Evolutionary conservation across 2,329 filamentous ascomycete genomes (phyloP).

Genomic region (Neofusicoccum cordaticola): DNA sequence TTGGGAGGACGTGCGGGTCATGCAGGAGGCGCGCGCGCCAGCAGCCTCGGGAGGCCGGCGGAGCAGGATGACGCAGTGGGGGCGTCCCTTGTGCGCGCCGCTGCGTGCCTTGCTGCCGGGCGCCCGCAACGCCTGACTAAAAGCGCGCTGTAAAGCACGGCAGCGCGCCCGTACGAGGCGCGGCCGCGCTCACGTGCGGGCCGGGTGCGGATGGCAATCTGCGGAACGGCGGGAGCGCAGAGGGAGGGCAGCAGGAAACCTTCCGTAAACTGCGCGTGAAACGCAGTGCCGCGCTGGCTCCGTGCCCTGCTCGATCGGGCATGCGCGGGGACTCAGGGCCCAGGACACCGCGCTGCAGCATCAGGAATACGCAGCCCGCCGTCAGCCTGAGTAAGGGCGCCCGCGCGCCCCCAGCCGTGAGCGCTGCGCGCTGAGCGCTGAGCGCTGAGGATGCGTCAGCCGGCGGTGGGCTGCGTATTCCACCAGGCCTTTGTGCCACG

Average conservation of each 20-base stretch:
- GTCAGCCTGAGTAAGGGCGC: constrained; percentile 7
- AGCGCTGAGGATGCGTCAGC: neutral
- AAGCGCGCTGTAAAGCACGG: neutral
- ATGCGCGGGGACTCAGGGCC: constrained; percentile 1
- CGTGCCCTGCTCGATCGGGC: constrained; percentile 12
- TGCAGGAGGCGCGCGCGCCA: constrained; percentile 8
- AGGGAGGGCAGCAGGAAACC: neutral
- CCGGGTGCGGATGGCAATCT: neutral
- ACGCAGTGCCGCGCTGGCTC: constrained; percentile 13
- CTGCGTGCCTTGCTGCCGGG: neutral
- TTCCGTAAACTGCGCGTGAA: constrained; percentile 13
- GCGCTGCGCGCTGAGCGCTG: neutral
- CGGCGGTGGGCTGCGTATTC: neutral
- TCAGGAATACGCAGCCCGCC: neutral
- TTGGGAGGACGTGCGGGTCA: constrained; percentile 9
- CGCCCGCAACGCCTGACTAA: neutral
- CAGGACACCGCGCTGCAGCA: neutral
- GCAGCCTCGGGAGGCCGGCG: neutral
- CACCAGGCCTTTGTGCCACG: constrained; percentile 11
- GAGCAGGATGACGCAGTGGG: constrained; percentile 11
- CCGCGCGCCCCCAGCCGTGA: neutral
- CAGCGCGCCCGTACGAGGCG: neutral
- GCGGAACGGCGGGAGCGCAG: constrained; percentile 1
- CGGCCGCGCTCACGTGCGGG: neutral
- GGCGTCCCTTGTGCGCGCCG: neutral